Evolutionary conservation across 2,329 filamentous ascomycete species (phyloP), one percentile per base, ranked within the genome.

Genomic region (Aspergillus sojae): DNA sequence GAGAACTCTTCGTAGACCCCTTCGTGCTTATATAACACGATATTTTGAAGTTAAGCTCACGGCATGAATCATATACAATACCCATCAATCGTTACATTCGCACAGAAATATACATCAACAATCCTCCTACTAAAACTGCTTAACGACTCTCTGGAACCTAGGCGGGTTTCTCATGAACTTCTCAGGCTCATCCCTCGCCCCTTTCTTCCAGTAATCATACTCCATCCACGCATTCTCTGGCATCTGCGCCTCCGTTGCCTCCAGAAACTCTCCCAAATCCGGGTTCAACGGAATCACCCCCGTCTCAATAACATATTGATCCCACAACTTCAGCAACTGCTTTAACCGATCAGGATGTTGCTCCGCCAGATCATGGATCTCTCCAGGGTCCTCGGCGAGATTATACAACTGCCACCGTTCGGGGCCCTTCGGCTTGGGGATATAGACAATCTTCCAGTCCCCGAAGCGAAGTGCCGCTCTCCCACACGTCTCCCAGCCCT

Each of bases 161-260:
- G 73, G 72, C 19, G 76, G 77, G 41, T 72, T 69, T 1, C 76
- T 67, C 12, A 74, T 80, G 61, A 83, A 85, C 69, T 78, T 81
- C 56, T 77, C 72, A 5, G 81, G 81, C 21, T 82, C 78, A 53
- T 85, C 82, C 23, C 83, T 75, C 4, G 83, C 83, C 0, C 84
- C 84, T 4, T 81, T 78, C 64, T 85, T 84, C 86, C 86, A 89
- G 67, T 88, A 89, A 74, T 88, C 85, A 72, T 87, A 88, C 75
- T 89, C 86, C 76, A 89, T 88, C 86, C 86, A 88, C 7, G 83
- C 85, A 70, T 88, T 86, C 73, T 89, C 86, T 0, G 84, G 84
- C 86, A 89, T 89, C 79, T 89, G 86, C 63, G 84, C 86, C 74
- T 89, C 86, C 68, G 84, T 87, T 0, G 85, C 86, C 62, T 84